phyloP scores from a whole-genome alignment of 2,329 filamentous ascomycete species.

The Pseudonectria foliicola region DNA sequence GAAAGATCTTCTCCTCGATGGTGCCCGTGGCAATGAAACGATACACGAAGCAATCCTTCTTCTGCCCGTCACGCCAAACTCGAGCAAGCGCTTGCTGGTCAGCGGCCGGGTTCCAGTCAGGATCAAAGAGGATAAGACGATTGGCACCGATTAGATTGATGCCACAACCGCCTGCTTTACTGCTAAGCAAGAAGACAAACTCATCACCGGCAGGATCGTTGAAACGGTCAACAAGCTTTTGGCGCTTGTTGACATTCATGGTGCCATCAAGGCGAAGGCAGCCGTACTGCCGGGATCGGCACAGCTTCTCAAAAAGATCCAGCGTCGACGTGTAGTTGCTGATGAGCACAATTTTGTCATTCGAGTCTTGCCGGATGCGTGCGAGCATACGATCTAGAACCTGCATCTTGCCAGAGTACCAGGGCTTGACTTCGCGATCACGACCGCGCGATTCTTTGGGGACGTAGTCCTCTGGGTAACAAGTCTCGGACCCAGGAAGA shows the following conservation, averaged over 20 bases:
- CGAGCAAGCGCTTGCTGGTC: slow-evolving; percentile 95
- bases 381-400: slow-evolving; percentile 98
- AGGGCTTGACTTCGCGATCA: slow-evolving; percentile 86
- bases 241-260: slow-evolving; percentile 95
- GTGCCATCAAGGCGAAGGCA: slow-evolving; percentile 86
- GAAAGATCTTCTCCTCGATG: slow-evolving; percentile 99
- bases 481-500: slow-evolving; percentile 75
- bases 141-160: slow-evolving; percentile 94
- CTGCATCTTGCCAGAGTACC: slow-evolving; percentile 98
- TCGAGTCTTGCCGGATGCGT: slow-evolving; percentile 89
- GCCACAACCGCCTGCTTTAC: slow-evolving; percentile 93
- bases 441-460: slow-evolving; percentile 81
- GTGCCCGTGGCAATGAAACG: slow-evolving; percentile 98
- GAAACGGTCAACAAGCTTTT: slow-evolving; percentile 96
- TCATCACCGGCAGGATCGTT: slow-evolving; percentile 87
- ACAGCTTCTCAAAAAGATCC: slow-evolving; percentile 88
- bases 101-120: slow-evolving; percentile 95
- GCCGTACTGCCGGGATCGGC: slow-evolving; percentile 77
- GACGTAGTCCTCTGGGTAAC: slow-evolving; percentile 80
- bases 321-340: slow-evolving; percentile 97
- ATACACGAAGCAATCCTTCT: slow-evolving; percentile 99
- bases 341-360: slow-evolving; percentile 98
- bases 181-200: slow-evolving; percentile 92
- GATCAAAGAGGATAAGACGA: slow-evolving; percentile 90
- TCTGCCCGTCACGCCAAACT: slow-evolving; percentile 98